Conservation (phyloP, 495 filamentous ascomycete genomes). For the Talaromyces wortmannii region DNA sequence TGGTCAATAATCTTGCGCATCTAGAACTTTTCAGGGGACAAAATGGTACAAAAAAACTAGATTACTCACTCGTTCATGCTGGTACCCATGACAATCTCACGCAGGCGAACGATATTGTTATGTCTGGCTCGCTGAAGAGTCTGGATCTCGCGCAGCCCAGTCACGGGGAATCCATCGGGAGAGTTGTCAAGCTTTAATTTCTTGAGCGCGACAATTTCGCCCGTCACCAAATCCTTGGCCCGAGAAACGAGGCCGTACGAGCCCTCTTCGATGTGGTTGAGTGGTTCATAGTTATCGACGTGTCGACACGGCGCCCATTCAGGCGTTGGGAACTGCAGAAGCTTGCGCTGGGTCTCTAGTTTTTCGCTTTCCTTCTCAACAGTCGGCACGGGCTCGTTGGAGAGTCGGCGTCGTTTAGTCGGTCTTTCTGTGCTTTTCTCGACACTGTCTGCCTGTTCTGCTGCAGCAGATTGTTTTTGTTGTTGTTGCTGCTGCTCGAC, state of each 20-base stretch:
- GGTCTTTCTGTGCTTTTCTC: slow-evolving; percentile 9
- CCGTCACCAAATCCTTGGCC: slow-evolving; percentile 71
- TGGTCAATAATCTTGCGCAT: slow-evolving; percentile 15
- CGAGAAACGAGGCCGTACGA: slow-evolving; percentile 92
- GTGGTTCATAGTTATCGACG: slow-evolving; percentile 81
- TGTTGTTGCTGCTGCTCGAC: slow-evolving; percentile 13
- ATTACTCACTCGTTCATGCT: slow-evolving; percentile 64
- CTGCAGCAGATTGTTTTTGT: slow-evolving; percentile 3
- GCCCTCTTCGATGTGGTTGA: slow-evolving; percentile 97
- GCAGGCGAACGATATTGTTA: slow-evolving; percentile 68
- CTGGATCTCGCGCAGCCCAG: slow-evolving; percentile 84
- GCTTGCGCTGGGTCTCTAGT: slow-evolving; percentile 15
- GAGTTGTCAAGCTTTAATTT: slow-evolving; percentile 85
- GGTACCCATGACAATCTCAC: slow-evolving; percentile 82
- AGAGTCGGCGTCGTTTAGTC: slow-evolving; percentile 39
- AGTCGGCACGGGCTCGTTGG: slow-evolving; percentile 27
- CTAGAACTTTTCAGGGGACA: slow-evolving; percentile 18
- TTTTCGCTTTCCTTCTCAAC: slow-evolving; percentile 10
- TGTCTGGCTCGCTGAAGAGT: slow-evolving; percentile 60
- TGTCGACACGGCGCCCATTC: slow-evolving; percentile 71
- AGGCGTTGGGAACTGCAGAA: slow-evolving; percentile 64
- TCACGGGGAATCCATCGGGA: slow-evolving; percentile 85
- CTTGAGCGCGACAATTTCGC: slow-evolving; percentile 88
- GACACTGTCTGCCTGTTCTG: slow-evolving; percentile 4
- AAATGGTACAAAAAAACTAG: neutral